Base-by-base conservation (phyloP, 2,329 filamentous ascomycete species). In the Rasamsonia emersonii region DNA sequence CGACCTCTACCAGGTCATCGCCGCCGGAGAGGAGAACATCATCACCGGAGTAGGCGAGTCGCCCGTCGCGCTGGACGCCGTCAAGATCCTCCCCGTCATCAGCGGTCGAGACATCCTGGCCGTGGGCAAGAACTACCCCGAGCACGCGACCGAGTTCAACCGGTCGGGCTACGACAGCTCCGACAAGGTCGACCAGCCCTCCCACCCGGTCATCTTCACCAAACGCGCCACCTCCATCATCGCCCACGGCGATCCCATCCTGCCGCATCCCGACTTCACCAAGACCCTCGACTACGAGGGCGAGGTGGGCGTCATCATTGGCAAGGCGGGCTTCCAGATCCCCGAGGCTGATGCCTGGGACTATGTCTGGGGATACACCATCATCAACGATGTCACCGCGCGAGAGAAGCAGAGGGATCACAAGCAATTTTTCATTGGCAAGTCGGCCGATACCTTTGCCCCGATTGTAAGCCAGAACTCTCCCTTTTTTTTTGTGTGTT, bases 341-440 rank as follows among this genome's bases (percentile, higher is more conserved):
- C 24, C 39, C 0, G 60, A 69, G 28, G 38, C 51, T 1, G 51
- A 70, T 36, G 71, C 71, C 0, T 56, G 62, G 57, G 53, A 65
- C 9, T 46, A 74, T 43, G 67, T 75, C 2, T 73, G 69, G 68
- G 72, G 71, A 0, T 75, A 67, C 38, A 73, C 69, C 0, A 73
- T 73, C 21, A 60, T 69, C 25, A 75, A 76, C 41, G 72, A 75
- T 30, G 55, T 75, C n/a, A 72, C 71, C 0, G 68, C 70, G 0
- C 53, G 72, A 8, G 67, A 68, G 25, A 59, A 62, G 41, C 72
- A 76, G 46, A 50, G 68, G 16, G 70, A 76, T 29, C 72, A 76
- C 36, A 75, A 75, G 46, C 73, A 77, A 39, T 76, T 75, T 46
- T 75, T 67, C 34, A 65, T 77, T 29, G 71, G 72, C 6, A 75